A percentile compares a stretch with the other conserved stretches of the same genome.
These are phyloP conservation scores for Penicillium pancosmium DNA, from an alignment of 495 filamentous ascomycete genomes.

Conservation along the genomic window DNA sequence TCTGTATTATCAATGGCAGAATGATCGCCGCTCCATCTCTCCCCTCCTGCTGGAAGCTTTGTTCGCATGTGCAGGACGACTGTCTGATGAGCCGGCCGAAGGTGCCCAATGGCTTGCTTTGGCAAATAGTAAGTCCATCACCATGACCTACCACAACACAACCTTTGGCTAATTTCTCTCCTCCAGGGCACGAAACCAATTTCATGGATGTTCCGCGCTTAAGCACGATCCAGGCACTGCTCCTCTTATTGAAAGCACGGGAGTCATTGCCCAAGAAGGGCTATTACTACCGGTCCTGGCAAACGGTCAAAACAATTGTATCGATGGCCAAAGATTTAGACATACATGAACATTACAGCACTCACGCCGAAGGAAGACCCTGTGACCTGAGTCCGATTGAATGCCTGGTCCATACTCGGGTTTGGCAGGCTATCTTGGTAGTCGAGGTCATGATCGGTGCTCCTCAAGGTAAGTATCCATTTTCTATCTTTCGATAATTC, in stretches of 20 bases:
- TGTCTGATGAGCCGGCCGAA: constrained; percentile 80
- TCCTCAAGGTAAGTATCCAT: constrained; percentile 72
- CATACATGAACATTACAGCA: constrained; percentile 81
- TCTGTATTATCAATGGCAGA: constrained; percentile 92
- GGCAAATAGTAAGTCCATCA: constrained; percentile 72
- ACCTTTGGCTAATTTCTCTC: constrained; percentile 27
- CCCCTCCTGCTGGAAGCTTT: constrained; percentile 91
- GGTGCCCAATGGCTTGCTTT: constrained; percentile 94
- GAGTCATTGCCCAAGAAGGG: constrained; percentile 90
- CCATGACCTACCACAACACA: not conserved
- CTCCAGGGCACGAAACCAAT: constrained; percentile 83
- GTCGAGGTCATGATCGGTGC: constrained; percentile 93
- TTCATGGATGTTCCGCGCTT: constrained; percentile 94
- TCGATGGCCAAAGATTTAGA: constrained; percentile 93
- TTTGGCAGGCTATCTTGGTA: constrained; percentile 90
- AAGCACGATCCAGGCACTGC: constrained; percentile 90
- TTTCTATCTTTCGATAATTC: not conserved
- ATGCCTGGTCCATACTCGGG: constrained; percentile 78
- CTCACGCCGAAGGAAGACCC: constrained; percentile 68
- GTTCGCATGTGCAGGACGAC: constrained; percentile 87
- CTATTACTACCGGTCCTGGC: constrained; percentile 98
- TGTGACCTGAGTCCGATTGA: constrained; percentile 73
- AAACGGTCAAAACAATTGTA: constrained; percentile 89
- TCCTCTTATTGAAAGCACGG: constrained; percentile 87
- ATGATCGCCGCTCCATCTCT: constrained; percentile 82